phyloP scores from a whole-genome alignment of 441 rosid genomes.

The Theobroma grandiflorum region DNA sequence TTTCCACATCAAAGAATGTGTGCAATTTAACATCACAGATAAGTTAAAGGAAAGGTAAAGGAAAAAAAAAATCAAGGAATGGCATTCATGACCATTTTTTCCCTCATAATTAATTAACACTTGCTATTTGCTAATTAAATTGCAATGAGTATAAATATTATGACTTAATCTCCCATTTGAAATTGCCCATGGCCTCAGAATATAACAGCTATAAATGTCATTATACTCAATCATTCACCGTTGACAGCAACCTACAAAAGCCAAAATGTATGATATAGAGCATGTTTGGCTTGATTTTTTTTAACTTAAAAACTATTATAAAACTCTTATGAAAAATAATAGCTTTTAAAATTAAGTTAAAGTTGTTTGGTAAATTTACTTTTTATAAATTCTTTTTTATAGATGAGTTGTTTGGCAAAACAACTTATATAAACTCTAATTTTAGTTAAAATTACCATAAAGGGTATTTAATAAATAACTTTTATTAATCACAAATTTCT shows the following conservation, averaged over 20 bases:
- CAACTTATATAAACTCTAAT: too few relatives aligned
- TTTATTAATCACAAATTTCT: too few relatives aligned
- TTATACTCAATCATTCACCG: slow-evolving; percentile 89
- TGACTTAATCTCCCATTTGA: slow-evolving; percentile 81
- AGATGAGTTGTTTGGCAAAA: too few relatives aligned
- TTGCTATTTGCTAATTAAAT: neutral
- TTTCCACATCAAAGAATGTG: slow-evolving; percentile 32
- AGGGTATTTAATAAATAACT: too few relatives aligned
- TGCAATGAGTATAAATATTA: neutral
- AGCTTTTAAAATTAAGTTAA: too few relatives aligned
- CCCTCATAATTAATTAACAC: neutral
- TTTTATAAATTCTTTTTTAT: too few relatives aligned
- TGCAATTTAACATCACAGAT: slow-evolving; percentile 41
- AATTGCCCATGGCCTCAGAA: slow-evolving; percentile 96
- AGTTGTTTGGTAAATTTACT: too few relatives aligned
- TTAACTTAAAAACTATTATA: too few relatives aligned
- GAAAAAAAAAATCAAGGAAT: neutral
- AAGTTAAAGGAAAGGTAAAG: slow-evolving; percentile 9
- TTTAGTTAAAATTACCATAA: too few relatives aligned
- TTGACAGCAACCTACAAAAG: slow-evolving; percentile 77
- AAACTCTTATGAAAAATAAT: too few relatives aligned
- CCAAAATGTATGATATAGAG: neutral
- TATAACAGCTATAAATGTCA: slow-evolving; percentile 93
- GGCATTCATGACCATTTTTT: neutral
- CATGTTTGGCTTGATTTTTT: too few relatives aligned